These are phyloP conservation scores for Clavispora phyllophila DNA, from an alignment of 805 yeast species.

Conservation along the genomic window DNA sequence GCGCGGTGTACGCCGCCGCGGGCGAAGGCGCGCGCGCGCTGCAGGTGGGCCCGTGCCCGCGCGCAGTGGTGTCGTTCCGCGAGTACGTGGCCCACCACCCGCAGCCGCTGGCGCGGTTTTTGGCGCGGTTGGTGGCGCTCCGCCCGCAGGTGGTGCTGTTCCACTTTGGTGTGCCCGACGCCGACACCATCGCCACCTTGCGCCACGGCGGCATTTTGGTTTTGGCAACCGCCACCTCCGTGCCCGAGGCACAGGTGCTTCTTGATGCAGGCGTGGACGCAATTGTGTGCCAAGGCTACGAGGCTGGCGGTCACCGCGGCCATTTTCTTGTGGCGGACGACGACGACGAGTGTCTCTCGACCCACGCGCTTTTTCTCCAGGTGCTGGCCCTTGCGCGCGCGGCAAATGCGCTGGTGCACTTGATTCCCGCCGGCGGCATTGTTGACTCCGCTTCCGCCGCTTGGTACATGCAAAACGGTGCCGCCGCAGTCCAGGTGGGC, in stretches of 20 bases:
- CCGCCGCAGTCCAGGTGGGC: conserved; percentile 53
- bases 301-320: conserved; percentile 67
- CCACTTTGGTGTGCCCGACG: conserved; percentile 47
- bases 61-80: conserved; percentile 26
- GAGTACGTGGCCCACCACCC: conserved; percentile 21
- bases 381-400: conserved; percentile 18
- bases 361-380: conserved; percentile 24
- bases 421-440: conserved; percentile 55
- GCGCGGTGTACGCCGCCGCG: conserved; percentile 12
- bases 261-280: conserved; percentile 39
- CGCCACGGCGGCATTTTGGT: conserved; percentile 36
- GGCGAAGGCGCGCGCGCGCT: not conserved
- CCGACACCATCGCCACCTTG: conserved; percentile 24
- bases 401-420: not conserved
- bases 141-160: conserved; percentile 47
- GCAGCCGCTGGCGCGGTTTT: conserved; percentile 12
- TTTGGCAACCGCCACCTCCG: conserved; percentile 44
- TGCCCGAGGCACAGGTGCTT: conserved; percentile 35
- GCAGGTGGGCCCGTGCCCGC: conserved; percentile 2
- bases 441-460: conserved; percentile 25
- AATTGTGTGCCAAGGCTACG: conserved; percentile 51
- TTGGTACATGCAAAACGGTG: conserved; percentile 35
- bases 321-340: conserved; percentile 26
- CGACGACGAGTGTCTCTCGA: conserved; percentile 32
- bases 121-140: conserved; percentile 12